These are phyloP conservation scores for Forsythia suspensa DNA, from an alignment of 257 asterid genomes.

Conservation along the genomic window DNA sequence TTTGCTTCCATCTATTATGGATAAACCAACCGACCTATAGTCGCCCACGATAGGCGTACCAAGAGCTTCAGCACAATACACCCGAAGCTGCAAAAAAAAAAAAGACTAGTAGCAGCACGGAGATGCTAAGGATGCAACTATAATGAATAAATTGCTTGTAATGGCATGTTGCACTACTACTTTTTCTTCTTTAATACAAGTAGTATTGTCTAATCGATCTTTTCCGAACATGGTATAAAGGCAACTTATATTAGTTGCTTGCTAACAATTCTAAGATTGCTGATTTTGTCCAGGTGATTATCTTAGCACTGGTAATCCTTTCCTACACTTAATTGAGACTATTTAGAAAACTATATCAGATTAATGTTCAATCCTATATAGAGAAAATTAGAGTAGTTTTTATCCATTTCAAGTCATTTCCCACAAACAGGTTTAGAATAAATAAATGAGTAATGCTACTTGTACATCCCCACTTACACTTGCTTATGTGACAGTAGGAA, in stretches of 20 bases:
- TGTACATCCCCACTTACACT: no score
- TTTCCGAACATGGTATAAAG: background rate
- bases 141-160: background rate
- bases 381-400: background rate
- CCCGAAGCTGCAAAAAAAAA: conserved; percentile 62
- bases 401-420: background rate
- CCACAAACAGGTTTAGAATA: background rate
- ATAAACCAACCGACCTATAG: conserved; percentile 86
- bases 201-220: background rate
- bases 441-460: background rate
- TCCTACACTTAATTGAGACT: background rate
- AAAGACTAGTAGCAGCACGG: background rate
- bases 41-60: conserved; percentile 97
- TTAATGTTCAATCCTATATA: background rate
- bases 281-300: background rate
- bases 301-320: background rate
- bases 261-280: background rate
- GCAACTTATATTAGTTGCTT: no score
- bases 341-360: background rate
- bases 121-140: background rate
- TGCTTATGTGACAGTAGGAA: no score
- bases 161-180: background rate
- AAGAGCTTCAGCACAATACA: conserved; percentile 95
- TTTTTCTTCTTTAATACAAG: no score
- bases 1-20: conserved; percentile 84